Conservation (phyloP, 306 rosid species). For the Acacia crassicarpa region DNA sequence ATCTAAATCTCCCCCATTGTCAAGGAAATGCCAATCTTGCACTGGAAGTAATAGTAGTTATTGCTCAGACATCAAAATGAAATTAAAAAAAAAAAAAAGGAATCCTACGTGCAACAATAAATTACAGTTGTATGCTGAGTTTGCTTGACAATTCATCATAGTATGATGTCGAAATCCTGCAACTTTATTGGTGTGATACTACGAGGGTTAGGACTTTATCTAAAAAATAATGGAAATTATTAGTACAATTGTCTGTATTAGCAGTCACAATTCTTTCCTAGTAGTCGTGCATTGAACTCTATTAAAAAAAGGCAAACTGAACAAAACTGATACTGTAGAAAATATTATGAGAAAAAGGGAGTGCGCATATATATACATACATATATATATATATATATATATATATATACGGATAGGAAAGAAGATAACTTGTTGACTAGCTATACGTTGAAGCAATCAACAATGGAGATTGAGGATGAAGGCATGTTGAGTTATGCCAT, state of each 20-base stretch:
- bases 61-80: neutral
- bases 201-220: neutral
- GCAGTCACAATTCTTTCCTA: neutral
- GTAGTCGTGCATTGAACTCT: neutral
- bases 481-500: conserved; percentile 34
- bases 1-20: neutral
- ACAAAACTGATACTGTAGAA: neutral
- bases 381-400: no score
- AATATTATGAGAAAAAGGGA: neutral
- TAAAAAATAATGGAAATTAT: neutral
- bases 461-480: conserved; percentile 24
- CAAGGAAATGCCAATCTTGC: no score
- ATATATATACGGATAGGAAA: neutral
- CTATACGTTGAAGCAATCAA: neutral
- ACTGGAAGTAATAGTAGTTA: conserved; percentile 8
- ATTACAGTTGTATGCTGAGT: neutral
- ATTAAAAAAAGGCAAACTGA: neutral
- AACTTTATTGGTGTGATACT: neutral
- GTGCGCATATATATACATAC: neutral
- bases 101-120: neutral
- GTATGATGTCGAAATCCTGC: neutral
- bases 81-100: neutral
- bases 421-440: neutral
- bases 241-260: neutral
- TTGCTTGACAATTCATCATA: neutral